phyloP scores from a whole-genome alignment of 345 rosid species.

The Salix udensis region DNA sequence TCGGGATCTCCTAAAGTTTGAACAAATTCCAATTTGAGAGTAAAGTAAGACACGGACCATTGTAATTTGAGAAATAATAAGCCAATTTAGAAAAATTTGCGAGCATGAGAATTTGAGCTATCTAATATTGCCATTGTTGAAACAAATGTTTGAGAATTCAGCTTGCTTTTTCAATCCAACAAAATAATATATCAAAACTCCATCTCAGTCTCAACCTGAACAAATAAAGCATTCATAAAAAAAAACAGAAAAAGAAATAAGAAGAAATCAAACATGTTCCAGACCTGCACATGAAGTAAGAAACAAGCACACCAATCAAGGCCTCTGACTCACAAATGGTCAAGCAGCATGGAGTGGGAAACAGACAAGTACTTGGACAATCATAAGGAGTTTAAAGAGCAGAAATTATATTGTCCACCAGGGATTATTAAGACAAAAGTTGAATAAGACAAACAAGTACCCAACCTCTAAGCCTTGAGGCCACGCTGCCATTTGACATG shows the following conservation, averaged over 20 bases:
- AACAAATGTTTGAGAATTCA: background rate
- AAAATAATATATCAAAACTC: background rate
- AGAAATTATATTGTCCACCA: constrained; percentile 3
- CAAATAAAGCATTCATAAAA: background rate
- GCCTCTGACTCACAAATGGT: background rate
- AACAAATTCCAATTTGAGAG: background rate
- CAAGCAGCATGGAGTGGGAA: background rate
- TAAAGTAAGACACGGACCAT: background rate
- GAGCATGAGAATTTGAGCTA: background rate
- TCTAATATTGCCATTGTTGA: background rate
- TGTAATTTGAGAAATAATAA: background rate
- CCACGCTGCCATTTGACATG: constrained; percentile 96
- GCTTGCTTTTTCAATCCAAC: background rate
- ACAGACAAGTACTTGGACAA: background rate
- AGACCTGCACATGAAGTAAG: background rate
- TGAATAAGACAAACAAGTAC: constrained; percentile 19
- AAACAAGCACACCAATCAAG: background rate
- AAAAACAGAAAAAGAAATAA: background rate
- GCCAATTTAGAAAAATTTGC: background rate
- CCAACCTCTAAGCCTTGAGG: constrained; percentile 83
- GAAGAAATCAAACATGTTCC: background rate
- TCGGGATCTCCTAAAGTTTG: background rate
- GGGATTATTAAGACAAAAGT: background rate
- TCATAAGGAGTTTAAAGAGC: background rate
- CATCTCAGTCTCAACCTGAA: background rate